Evolutionary conservation across 1,284 basidiomycete genomes (phyloP).

Genomic region (Hortiboletus rubellus): DNA sequence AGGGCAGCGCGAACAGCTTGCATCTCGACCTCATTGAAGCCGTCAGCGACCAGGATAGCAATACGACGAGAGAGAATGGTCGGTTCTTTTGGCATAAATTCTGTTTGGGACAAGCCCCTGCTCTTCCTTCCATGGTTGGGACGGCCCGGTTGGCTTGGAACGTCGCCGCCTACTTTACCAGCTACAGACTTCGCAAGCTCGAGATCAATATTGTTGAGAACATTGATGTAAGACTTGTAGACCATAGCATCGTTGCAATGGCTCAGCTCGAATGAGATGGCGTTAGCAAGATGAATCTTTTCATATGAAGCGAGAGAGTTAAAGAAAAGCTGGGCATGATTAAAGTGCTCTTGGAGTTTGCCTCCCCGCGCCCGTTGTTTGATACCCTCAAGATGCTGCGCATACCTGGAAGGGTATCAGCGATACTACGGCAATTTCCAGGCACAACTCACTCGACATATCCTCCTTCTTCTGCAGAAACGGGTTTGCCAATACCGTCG

Average conservation of each 20-base stretch:
- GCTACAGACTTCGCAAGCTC: conserved; percentile 69
- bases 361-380: conserved; percentile 67
- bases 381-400: conserved; percentile 56
- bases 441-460: conserved; percentile 51
- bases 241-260: conserved; percentile 77
- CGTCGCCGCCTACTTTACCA: conserved; percentile 57
- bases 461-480: conserved; percentile 45
- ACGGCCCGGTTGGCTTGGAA: conserved; percentile 49
- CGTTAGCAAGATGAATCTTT: conserved; percentile 63
- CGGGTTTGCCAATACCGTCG: conserved; percentile 51
- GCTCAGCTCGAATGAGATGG: conserved; percentile 76
- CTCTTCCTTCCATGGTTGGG: conserved; percentile 59
- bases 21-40: conserved; percentile 64
- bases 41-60: conserved; percentile 72
- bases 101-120: conserved; percentile 57
- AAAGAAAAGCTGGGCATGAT: conserved; percentile 74
- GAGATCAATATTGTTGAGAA: conserved; percentile 69
- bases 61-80: conserved; percentile 70
- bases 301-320: conserved; percentile 73
- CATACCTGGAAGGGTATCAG: conserved; percentile 37
- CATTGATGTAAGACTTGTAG: conserved; percentile 62
- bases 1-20: conserved; percentile 56
- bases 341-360: conserved; percentile 75
- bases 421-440: neutral
- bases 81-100: conserved; percentile 59